phyloP scores from a whole-genome alignment of 1,284 basidiomycete species.

The Testicularia cyperi region DNA sequence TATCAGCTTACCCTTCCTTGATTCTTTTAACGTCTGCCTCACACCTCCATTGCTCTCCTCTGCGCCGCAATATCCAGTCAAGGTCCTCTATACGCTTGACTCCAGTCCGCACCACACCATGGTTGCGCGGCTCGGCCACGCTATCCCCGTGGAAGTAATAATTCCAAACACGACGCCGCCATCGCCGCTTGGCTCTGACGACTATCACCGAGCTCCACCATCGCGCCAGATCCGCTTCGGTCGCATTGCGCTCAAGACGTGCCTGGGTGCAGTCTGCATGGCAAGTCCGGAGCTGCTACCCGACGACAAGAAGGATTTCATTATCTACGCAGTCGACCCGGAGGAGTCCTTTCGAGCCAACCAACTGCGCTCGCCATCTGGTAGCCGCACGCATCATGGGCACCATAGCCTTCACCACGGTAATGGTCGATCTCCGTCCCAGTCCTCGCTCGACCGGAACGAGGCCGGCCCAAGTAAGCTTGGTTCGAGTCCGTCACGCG shows the following conservation, averaged over 20 bases:
- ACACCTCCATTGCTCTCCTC: no score
- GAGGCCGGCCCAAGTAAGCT: conserved; percentile 29
- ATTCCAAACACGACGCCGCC: conserved; percentile 34
- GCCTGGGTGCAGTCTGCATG: conserved; percentile 55
- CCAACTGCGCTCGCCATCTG: conserved; percentile 22
- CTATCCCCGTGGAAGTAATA: conserved; percentile 42
- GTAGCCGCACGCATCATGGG: no score
- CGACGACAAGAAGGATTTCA: conserved; percentile 51
- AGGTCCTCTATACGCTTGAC: conserved; percentile 57
- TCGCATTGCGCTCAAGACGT: conserved; percentile 52
- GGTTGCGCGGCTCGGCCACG: conserved; percentile 44
- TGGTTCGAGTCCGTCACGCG: conserved; percentile 15
- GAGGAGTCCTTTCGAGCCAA: conserved; percentile 48
- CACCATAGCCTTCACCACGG: no score
- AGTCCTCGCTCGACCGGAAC: conserved; percentile 10
- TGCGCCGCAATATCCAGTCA: conserved; percentile 43
- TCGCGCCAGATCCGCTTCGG: conserved; percentile 38
- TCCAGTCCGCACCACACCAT: conserved; percentile 51
- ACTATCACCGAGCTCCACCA: conserved; percentile 14
- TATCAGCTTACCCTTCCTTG: no score
- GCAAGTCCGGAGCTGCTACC: conserved; percentile 57
- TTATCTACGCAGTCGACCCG: conserved; percentile 58
- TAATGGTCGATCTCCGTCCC: conserved; percentile 10
- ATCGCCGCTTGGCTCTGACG: conserved; percentile 13
- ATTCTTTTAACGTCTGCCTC: no score